phyloP scores from a whole-genome alignment of 371 early-diverging fungal species.

The Mucor circinelloides region DNA sequence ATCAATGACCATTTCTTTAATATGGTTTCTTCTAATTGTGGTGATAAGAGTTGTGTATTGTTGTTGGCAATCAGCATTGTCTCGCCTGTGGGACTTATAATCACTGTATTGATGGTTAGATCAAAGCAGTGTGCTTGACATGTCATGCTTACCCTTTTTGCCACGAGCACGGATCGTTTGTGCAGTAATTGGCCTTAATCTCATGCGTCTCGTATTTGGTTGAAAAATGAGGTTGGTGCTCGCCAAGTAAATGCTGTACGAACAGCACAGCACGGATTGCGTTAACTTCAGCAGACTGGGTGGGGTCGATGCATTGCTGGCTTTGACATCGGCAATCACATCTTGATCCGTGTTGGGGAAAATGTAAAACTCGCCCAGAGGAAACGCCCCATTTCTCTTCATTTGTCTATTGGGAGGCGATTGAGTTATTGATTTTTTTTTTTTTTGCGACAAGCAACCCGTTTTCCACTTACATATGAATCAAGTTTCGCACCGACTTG shows the following conservation, averaged over 20 bases:
- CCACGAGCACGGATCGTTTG: slow-evolving; percentile 25
- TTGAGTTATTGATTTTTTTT: not conserved
- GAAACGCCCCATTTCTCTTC: slow-evolving; percentile 36
- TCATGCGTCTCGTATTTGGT: slow-evolving; percentile 38
- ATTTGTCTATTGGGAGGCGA: slow-evolving; percentile 30
- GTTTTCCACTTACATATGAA: slow-evolving; percentile 33
- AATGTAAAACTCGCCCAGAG: slow-evolving; percentile 49
- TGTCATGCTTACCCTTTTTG: slow-evolving; percentile 21
- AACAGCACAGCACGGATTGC: slow-evolving; percentile 27
- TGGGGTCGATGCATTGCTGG: not conserved
- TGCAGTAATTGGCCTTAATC: slow-evolving; percentile 23
- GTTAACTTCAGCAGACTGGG: not conserved
- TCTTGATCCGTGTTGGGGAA: slow-evolving; percentile 21
- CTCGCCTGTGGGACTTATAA: slow-evolving; percentile 41
- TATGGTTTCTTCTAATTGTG: slow-evolving; percentile 24
- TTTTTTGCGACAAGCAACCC: not conserved
- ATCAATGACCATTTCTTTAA: slow-evolving; percentile 37
- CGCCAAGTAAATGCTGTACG: slow-evolving; percentile 43
- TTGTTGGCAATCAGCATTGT: slow-evolving; percentile 23
- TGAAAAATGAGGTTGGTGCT: slow-evolving; percentile 47
- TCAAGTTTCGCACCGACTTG: slow-evolving; percentile 37
- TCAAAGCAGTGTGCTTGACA: not conserved
- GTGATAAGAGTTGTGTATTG: slow-evolving; percentile 15
- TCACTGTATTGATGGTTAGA: slow-evolving; percentile 16
- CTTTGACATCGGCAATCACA: slow-evolving; percentile 1